Evolutionary conservation across 2,329 filamentous ascomycete genomes (phyloP), one percentile per base, ranked within the genome.

Genomic region (Calonectria henricotiae): DNA sequence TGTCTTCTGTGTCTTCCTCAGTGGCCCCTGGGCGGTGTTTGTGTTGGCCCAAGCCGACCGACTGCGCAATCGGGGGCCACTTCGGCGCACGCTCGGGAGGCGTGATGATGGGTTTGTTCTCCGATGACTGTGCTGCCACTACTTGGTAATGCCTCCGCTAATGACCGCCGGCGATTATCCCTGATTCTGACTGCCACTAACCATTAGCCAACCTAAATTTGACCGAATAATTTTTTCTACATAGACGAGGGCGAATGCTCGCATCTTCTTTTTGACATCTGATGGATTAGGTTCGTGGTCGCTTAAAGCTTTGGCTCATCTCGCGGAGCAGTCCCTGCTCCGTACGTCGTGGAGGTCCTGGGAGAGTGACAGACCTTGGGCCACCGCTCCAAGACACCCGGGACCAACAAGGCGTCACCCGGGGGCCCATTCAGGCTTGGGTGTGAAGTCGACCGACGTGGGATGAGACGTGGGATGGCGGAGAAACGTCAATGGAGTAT

Each of bases 391-490:
- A 43, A 61, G 55, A 44, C 39, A 61, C 37, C 51, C 27, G 46
- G 27, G 39, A 55, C 67, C 54, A n/a, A 43, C 51, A 68, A 35
- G 46, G 54, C 37, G 30, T 60, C 30, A 62, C 58, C 54, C 54
- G 35, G 41, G 20, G 41, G 23, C 68, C 63, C 46, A 32, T 62
- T 69, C 62, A 25, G 67, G 68, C 55, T 49, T 70, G 55, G 55
- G 39, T 37, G 46, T 49, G 32, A 63, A 17, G 58, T 61, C 46
- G 23, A 62, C 68, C 58, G 63, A 60, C 68, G 68, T 70, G 68
- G 68, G 68, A 69, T 69, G 67, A 35, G 55, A 67, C 63, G 67
- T 62, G 67, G 67, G 67, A 70, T 70, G 68, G 63, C 55, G 63
- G 63, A 62, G 68, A 67, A 63, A 61, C 39, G 13, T 37, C 43